These are phyloP conservation scores for Globisporangium nodosum DNA, from an alignment of 352 stramenopile genomes.

Conservation along the genomic window DNA sequence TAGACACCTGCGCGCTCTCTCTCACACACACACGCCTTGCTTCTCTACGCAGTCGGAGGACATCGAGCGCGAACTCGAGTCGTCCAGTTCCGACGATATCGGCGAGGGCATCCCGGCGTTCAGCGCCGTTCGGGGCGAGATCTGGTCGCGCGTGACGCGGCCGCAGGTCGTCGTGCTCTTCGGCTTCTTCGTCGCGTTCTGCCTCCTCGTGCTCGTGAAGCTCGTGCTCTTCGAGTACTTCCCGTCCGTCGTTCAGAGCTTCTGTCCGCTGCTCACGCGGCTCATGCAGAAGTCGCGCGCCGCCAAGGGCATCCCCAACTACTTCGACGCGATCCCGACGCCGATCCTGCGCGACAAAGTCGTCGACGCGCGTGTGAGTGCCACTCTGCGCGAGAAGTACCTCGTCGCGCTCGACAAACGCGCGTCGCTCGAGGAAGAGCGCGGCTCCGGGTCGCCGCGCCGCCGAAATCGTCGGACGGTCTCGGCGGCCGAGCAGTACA, in stretches of 20 bases:
- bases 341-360: constrained; percentile 52
- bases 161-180: constrained; percentile 77
- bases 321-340: constrained; percentile 77
- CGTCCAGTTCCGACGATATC: constrained; percentile 3
- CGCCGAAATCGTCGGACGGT: constrained; percentile 30
- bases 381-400: constrained; percentile 39
- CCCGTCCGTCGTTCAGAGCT: constrained; percentile 42
- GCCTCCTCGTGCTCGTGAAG: constrained; percentile 40
- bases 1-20: neutral
- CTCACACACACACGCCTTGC: neutral
- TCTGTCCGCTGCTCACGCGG: constrained; percentile 47
- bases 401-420: constrained; percentile 35
- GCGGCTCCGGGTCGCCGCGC: constrained; percentile 16
- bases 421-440: constrained; percentile 8
- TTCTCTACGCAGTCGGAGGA: constrained; percentile 8
- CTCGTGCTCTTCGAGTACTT: constrained; percentile 68
- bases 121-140: constrained; percentile 24
- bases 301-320: constrained; percentile 69
- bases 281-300: constrained; percentile 52
- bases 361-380: constrained; percentile 19
- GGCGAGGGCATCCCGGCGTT: constrained; percentile 65
- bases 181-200: constrained; percentile 54
- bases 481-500: constrained; percentile 40
- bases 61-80: constrained; percentile 12
- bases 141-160: constrained; percentile 56